Conservation (phyloP, 2,329 filamentous ascomycete species). For the Trichoderma atrobrunneum region DNA sequence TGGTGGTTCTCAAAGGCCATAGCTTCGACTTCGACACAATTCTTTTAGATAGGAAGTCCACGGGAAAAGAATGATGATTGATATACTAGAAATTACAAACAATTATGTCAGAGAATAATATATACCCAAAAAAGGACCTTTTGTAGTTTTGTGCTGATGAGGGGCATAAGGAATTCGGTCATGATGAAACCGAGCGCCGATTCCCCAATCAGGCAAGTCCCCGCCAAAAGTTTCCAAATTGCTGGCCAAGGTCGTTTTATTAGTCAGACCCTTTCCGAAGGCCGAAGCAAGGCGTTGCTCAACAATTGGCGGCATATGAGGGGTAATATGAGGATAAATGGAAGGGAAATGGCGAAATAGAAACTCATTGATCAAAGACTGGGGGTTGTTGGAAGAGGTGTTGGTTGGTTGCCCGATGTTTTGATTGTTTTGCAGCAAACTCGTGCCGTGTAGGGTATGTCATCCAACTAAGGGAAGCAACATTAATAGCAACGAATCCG, state of each 20-base stretch:
- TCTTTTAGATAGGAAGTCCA: not conserved
- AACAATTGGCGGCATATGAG: not conserved
- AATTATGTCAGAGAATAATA: not conserved
- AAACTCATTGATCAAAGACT: not conserved
- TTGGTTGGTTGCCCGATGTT: not conserved
- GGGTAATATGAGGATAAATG: not conserved
- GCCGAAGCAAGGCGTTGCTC: not conserved
- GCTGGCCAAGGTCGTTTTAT: not conserved
- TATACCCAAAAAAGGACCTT: not conserved
- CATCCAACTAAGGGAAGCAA: not conserved
- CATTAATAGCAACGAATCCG: not conserved
- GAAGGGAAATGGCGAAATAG: not conserved
- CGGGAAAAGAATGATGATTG: not conserved
- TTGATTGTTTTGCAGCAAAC: not conserved
- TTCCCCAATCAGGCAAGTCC: not conserved
- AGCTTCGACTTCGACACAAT: not conserved
- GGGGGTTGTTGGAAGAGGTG: not conserved
- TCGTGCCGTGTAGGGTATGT: not conserved
- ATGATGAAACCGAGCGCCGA: not conserved
- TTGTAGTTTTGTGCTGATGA: not conserved
- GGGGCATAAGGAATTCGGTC: not conserved
- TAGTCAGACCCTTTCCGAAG: not conserved
- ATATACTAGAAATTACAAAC: not conserved
- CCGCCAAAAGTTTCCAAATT: not conserved
- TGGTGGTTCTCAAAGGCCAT: not conserved